These are phyloP conservation scores for Chionographis japonica DNA, from an alignment of 106 monocot species.

Conservation along the genomic window DNA sequence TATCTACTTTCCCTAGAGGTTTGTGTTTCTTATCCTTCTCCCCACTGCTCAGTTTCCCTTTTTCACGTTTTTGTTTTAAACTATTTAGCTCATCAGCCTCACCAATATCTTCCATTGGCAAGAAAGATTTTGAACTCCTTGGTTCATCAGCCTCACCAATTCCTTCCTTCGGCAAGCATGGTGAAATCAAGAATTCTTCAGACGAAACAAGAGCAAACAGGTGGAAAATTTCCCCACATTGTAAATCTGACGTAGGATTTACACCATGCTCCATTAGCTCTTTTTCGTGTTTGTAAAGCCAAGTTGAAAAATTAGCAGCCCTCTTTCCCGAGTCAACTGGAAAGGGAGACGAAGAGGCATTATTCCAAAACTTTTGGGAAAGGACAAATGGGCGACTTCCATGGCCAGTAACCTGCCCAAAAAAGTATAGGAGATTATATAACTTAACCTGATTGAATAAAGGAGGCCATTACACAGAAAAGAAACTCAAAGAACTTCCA, in stretches of 20 bases:
- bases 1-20: conserved; percentile 32
- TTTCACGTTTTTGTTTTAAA: conserved; percentile 29
- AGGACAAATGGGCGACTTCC: conserved; percentile 66
- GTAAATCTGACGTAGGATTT: conserved; percentile 45
- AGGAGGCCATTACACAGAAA: background rate
- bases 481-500: background rate
- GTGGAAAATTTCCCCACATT: conserved; percentile 86
- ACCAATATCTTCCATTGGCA: conserved; percentile 1
- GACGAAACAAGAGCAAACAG: conserved; percentile 73
- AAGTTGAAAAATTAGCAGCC: conserved; percentile 49
- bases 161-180: conserved; percentile 70
- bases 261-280: conserved; percentile 36
- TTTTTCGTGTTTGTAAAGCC: conserved; percentile 51
- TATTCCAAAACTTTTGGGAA: conserved; percentile 56
- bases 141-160: conserved; percentile 72
- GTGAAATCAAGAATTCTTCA: conserved; percentile 52
- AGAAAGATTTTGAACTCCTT: conserved; percentile 11
- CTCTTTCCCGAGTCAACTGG: conserved; percentile 84
- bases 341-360: conserved; percentile 75
- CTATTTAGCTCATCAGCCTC: conserved; percentile 7
- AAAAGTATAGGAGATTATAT: background rate
- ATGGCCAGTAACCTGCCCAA: conserved; percentile 57
- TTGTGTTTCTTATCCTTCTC: conserved; percentile 49
- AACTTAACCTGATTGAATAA: background rate
- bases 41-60: conserved; percentile 13